Conservation (phyloP, 768 basidiomycete species). For the Tubosaeta sp. region DNA sequence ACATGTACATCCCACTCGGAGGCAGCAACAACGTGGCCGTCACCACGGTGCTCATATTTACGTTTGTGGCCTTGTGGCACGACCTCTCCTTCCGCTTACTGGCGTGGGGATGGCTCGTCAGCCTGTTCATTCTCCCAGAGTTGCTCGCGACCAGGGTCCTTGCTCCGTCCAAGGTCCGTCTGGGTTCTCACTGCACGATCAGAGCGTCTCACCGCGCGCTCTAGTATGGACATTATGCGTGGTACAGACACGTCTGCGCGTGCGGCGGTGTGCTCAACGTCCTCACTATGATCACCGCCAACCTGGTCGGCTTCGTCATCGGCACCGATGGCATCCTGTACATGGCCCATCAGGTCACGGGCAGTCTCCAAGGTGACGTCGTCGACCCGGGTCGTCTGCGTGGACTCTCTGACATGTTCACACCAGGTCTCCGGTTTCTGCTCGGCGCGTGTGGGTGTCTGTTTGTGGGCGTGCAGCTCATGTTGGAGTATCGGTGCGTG, state of each 20-base stretch:
- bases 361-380: slow-evolving; percentile 57
- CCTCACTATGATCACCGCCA: slow-evolving; percentile 86
- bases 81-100: slow-evolving; percentile 84
- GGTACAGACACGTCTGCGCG: slow-evolving; percentile 88
- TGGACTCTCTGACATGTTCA: slow-evolving; percentile 42
- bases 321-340: slow-evolving; percentile 76
- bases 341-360: slow-evolving; percentile 58
- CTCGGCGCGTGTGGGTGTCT: slow-evolving; percentile 54
- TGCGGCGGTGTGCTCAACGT: slow-evolving; percentile 81
- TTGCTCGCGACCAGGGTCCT: slow-evolving; percentile 57
- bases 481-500: slow-evolving; percentile 92
- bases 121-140: slow-evolving; percentile 87
- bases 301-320: slow-evolving; percentile 92
- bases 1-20: slow-evolving; percentile 92
- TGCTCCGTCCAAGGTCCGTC: slow-evolving; percentile 56
- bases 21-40: slow-evolving; percentile 54
- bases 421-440: slow-evolving; percentile 43
- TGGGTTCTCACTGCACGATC: background rate
- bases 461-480: slow-evolving; percentile 82
- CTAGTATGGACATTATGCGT: slow-evolving; percentile 62
- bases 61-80: slow-evolving; percentile 98
- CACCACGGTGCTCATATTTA: slow-evolving; percentile 79
- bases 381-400: background rate
- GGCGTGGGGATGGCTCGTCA: slow-evolving; percentile 96
- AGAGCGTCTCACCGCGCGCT: background rate